phyloP scores from a whole-genome alignment of 345 rosid species.

The Camelina sativa region DNA sequence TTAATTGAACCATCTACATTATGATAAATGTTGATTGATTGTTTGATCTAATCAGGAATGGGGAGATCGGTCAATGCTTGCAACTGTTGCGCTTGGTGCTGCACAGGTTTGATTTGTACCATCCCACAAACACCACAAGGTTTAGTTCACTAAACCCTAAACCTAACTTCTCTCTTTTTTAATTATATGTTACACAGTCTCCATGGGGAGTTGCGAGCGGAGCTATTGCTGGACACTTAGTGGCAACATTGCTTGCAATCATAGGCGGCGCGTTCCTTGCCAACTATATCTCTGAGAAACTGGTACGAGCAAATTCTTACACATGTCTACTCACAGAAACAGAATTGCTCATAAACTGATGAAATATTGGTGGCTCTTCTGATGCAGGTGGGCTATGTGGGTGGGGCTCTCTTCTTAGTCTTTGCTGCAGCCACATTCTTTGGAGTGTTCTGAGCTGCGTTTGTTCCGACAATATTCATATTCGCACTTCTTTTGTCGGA shows the following conservation, averaged over 20 bases:
- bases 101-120: slow-evolving; percentile 65
- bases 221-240: slow-evolving; percentile 92
- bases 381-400: slow-evolving; percentile 84
- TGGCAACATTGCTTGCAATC: slow-evolving; percentile 82
- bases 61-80: slow-evolving; percentile 99
- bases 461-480: slow-evolving; percentile 4
- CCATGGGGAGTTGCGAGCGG: slow-evolving; percentile 98
- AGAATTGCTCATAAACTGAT: slow-evolving; percentile 22
- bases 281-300: slow-evolving; percentile 90
- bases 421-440: slow-evolving; percentile 89
- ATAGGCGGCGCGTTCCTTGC: slow-evolving; percentile 95
- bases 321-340: slow-evolving; percentile 16
- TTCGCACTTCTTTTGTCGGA: neutral
- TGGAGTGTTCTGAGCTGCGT: slow-evolving; percentile 76
- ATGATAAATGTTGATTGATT: neutral
- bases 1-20: neutral
- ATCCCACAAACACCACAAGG: neutral
- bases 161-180: neutral
- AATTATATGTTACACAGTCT: slow-evolving; percentile 58
- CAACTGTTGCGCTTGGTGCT: slow-evolving; percentile 96
- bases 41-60: slow-evolving; percentile 69
- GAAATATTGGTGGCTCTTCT: slow-evolving; percentile 31
- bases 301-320: slow-evolving; percentile 53
- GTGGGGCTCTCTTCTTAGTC: slow-evolving; percentile 84
- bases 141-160: slow-evolving; percentile 1